Conservation (phyloP, 306 rosid species). For the Gleditsia sinensis region DNA sequence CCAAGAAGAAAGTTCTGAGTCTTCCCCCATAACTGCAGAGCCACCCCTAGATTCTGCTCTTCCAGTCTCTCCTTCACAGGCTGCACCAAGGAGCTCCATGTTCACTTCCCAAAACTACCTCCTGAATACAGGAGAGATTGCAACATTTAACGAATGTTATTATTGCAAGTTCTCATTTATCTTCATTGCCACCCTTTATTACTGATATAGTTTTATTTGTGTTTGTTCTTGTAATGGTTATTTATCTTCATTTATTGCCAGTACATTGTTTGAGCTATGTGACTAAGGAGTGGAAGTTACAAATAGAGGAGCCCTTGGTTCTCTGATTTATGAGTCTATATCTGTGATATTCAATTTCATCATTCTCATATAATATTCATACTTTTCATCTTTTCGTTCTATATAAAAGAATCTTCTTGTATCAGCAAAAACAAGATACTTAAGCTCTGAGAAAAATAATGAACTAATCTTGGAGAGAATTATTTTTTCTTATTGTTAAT, state of each 20-base stretch:
- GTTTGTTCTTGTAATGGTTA: background rate
- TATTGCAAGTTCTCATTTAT: no score
- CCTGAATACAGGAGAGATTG: conserved; percentile 82
- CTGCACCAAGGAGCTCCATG: conserved; percentile 58
- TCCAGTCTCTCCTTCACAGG: conserved; percentile 62
- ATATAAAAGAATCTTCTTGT: no score
- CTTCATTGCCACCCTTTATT: background rate
- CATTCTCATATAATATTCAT: background rate
- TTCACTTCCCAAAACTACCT: conserved; percentile 48
- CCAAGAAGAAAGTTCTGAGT: conserved; percentile 44
- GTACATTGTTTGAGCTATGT: conserved; percentile 13
- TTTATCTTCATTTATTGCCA: conserved; percentile 1
- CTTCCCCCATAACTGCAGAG: conserved; percentile 71
- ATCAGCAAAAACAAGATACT: no score
- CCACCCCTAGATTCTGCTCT: conserved; percentile 44
- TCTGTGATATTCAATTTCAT: background rate
- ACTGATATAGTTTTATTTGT: background rate
- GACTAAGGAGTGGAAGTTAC: background rate
- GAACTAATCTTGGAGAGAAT: no score
- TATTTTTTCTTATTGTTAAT: no score
- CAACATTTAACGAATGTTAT: conserved; percentile 42
- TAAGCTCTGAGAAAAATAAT: no score
- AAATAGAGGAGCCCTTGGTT: background rate
- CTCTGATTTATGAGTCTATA: background rate
- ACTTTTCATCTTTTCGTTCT: background rate